Percentiles rank a stretch among this genome's conserved stretches.
Evolutionary conservation across 2,329 filamentous ascomycete genomes (phyloP).

Genomic region (Alternaria triticina): DNA sequence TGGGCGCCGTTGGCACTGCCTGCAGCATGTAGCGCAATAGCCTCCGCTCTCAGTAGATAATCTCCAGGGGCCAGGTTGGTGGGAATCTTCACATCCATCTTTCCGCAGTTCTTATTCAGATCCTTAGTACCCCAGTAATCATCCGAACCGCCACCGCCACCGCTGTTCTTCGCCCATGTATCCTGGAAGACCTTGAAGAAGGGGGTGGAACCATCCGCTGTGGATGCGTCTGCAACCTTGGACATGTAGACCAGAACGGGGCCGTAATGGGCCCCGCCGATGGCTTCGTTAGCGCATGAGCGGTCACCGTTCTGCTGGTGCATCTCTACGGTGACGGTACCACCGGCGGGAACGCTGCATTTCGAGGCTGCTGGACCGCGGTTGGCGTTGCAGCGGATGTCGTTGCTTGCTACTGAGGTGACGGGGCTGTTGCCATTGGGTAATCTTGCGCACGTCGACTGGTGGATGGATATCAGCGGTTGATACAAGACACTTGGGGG

Average conservation of each 20-base stretch:
- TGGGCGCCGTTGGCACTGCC: slow-evolving; percentile 53
- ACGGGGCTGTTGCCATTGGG: slow-evolving; percentile 48
- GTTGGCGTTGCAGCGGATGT: slow-evolving; percentile 57
- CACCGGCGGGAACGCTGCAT: slow-evolving; percentile 57
- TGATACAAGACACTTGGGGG: neutral
- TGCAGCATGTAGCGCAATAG: slow-evolving; percentile 63
- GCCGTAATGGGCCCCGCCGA: slow-evolving; percentile 46
- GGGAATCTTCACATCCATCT: slow-evolving; percentile 61
- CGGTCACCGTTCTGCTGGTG: slow-evolving; percentile 61
- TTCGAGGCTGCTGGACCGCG: slow-evolving; percentile 44
- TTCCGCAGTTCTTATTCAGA: slow-evolving; percentile 53
- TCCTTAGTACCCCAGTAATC: slow-evolving; percentile 59
- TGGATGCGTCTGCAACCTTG: slow-evolving; percentile 54
- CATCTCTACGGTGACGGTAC: slow-evolving; percentile 54
- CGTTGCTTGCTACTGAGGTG: slow-evolving; percentile 58
- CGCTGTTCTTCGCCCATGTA: slow-evolving; percentile 56
- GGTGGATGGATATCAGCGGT: slow-evolving; percentile 10
- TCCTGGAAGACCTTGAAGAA: slow-evolving; percentile 67
- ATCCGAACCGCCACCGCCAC: slow-evolving; percentile 49
- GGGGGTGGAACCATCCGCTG: slow-evolving; percentile 56
- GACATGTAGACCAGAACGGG: slow-evolving; percentile 49
- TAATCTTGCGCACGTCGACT: slow-evolving; percentile 34
- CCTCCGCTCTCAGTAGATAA: slow-evolving; percentile 61
- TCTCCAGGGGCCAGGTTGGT: slow-evolving; percentile 58
- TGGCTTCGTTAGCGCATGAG: slow-evolving; percentile 53